phyloP scores from a whole-genome alignment of 257 asterid species.

The Coffea canephora region DNA sequence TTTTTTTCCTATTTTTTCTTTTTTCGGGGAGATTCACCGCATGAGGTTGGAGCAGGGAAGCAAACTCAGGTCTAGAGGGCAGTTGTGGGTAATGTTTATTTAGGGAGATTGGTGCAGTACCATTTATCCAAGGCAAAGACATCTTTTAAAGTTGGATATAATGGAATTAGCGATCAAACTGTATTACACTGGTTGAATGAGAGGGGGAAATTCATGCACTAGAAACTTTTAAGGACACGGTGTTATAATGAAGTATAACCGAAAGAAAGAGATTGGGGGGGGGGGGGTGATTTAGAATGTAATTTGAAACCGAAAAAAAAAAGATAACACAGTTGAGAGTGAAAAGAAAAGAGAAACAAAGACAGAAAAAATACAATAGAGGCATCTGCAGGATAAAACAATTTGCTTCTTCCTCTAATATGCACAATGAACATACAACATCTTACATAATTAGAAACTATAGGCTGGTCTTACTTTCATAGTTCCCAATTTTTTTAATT shows the following conservation, averaged over 20 bases:
- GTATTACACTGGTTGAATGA: neutral
- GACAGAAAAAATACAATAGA: neutral
- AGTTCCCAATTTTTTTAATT: neutral
- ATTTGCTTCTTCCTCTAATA: neutral
- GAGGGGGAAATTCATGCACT: neutral
- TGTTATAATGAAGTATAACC: neutral
- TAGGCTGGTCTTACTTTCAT: neutral
- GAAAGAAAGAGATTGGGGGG: too few relatives aligned
- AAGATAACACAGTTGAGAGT: neutral
- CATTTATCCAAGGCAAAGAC: neutral
- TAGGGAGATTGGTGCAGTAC: neutral
- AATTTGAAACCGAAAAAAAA: neutral
- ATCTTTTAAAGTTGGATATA: neutral
- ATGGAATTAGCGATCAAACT: too few relatives aligned
- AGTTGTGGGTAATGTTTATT: neutral
- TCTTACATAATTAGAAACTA: neutral
- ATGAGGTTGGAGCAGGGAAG: neutral
- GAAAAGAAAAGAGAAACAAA: neutral
- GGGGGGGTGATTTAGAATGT: neutral
- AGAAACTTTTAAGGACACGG: neutral
- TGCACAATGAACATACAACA: neutral
- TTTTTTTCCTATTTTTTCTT: too few relatives aligned
- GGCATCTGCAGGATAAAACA: neutral
- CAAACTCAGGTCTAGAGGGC: neutral
- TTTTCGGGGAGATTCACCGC: too few relatives aligned